Evolutionary conservation across 768 basidiomycete species (phyloP).

Genomic region (Hericium rajendrae): DNA sequence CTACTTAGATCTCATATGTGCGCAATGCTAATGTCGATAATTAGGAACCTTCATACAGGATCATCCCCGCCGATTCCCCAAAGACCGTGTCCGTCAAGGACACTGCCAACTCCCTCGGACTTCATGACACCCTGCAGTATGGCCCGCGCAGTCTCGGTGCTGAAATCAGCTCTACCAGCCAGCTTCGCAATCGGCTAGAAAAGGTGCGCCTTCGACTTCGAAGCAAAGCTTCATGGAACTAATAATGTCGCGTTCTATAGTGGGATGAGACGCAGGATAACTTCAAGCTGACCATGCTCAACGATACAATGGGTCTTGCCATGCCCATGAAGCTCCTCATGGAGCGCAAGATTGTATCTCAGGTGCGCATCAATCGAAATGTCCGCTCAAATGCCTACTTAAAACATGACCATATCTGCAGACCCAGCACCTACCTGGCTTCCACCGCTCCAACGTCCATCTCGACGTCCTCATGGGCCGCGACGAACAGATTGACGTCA

Average conservation of each 20-base stretch:
- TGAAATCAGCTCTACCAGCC: slow-evolving; percentile 52
- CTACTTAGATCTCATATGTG: too few species aligned
- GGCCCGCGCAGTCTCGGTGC: slow-evolving; percentile 76
- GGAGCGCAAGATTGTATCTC: slow-evolving; percentile 82
- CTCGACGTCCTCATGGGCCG: slow-evolving; percentile 91
- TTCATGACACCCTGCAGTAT: slow-evolving; percentile 83
- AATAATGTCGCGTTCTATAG: slow-evolving; percentile 29
- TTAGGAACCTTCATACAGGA: slow-evolving; percentile 34
- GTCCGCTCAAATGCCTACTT: too few species aligned
- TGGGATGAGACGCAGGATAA: slow-evolving; percentile 94
- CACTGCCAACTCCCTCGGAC: slow-evolving; percentile 66
- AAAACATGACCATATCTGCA: slow-evolving; percentile 19
- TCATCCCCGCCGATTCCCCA: slow-evolving; percentile 46
- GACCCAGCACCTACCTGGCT: slow-evolving; percentile 58
- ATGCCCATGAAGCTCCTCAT: slow-evolving; percentile 85
- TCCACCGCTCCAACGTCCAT: slow-evolving; percentile 68
- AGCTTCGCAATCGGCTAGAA: slow-evolving; percentile 62
- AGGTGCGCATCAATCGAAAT: slow-evolving; percentile 38
- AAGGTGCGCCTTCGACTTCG: slow-evolving; percentile 41
- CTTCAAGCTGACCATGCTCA: slow-evolving; percentile 73
- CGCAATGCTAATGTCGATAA: background rate
- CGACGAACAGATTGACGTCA: slow-evolving; percentile 72
- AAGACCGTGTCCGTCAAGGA: slow-evolving; percentile 58
- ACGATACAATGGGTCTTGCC: slow-evolving; percentile 79
- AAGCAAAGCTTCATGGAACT: background rate